A percentile compares a stretch with the other conserved stretches of the same genome.
These are phyloP conservation scores for Solanum infundibuliforme DNA, from an alignment of 257 asterid species.

Conservation along the genomic window DNA sequence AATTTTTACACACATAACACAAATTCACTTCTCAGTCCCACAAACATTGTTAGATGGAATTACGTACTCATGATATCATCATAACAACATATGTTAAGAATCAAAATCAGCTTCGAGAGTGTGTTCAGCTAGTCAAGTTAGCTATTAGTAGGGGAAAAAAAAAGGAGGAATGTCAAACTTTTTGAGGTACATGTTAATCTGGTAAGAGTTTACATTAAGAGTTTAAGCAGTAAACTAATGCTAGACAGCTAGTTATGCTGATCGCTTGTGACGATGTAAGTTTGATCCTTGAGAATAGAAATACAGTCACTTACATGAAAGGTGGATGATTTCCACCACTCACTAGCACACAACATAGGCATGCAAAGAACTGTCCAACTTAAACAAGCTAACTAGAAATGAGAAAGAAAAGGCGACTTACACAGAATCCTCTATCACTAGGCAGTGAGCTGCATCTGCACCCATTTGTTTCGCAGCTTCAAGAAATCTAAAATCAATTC, in stretches of 20 bases:
- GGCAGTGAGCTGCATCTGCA: conserved; percentile 52
- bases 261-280: background rate
- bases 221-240: background rate
- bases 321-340: background rate
- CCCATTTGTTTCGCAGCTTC: conserved; percentile 89
- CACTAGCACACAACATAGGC: background rate
- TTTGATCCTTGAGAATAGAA: background rate
- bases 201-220: background rate
- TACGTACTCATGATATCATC: background rate
- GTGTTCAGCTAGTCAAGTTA: background rate
- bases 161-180: background rate
- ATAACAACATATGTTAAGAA: background rate
- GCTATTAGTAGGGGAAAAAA: background rate
- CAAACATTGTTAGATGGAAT: background rate
- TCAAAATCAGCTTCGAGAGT: background rate
- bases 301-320: background rate
- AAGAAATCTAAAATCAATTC: conserved; percentile 43
- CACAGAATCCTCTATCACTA: conserved; percentile 88
- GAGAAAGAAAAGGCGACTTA: conserved; percentile 21
- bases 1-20: background rate
- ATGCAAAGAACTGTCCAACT: background rate
- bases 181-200: background rate
- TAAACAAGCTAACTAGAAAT: background rate
- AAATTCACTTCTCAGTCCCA: background rate
- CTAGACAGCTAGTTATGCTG: background rate